A percentile compares a stretch with the other conserved stretches of the same genome.
These are phyloP conservation scores for Aspergillus fijiensis DNA, from an alignment of 2,329 filamentous ascomycete genomes.

Conservation along the genomic window DNA sequence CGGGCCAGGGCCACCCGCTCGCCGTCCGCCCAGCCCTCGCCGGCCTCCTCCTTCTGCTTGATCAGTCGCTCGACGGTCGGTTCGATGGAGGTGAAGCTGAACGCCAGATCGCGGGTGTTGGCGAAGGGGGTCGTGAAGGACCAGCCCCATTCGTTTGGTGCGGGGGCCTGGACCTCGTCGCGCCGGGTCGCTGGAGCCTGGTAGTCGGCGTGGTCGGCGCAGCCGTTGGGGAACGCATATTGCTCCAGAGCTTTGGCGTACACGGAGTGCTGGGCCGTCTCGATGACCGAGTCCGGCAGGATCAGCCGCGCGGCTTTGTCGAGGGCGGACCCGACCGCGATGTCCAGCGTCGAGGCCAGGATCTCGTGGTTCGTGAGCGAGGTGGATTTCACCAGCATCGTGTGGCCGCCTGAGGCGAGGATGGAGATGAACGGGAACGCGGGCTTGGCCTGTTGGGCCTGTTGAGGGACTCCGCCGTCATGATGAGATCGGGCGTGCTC, in stretches of 20 bases:
- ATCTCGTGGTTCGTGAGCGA: constrained; percentile 68
- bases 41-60: constrained; percentile 35
- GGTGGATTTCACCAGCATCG: constrained; percentile 74
- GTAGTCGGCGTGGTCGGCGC: constrained; percentile 51
- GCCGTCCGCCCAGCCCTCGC: constrained; percentile 46
- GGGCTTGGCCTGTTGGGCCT: constrained; percentile 39
- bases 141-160: constrained; percentile 61
- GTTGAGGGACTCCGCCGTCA: neutral
- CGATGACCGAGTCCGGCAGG: constrained; percentile 62
- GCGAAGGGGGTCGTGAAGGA: constrained; percentile 65
- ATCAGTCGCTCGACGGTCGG: constrained; percentile 63
- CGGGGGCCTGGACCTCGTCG: constrained; percentile 57
- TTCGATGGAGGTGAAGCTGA: constrained; percentile 72
- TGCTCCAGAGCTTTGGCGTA: constrained; percentile 77
- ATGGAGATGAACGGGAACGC: constrained; percentile 83
- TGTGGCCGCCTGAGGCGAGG: constrained; percentile 90
- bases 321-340: constrained; percentile 84
- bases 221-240: constrained; percentile 67
- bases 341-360: constrained; percentile 71
- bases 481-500: constrained; percentile 1
- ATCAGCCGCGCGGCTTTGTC: constrained; percentile 82
- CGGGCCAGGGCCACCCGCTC: constrained; percentile 70
- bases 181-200: constrained; percentile 56
- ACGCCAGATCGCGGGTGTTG: constrained; percentile 59
- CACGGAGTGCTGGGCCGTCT: constrained; percentile 62